These are phyloP conservation scores for Tinospora cordifolia DNA, from an alignment of 164 flowering plant genomes.

Conservation along the genomic window DNA sequence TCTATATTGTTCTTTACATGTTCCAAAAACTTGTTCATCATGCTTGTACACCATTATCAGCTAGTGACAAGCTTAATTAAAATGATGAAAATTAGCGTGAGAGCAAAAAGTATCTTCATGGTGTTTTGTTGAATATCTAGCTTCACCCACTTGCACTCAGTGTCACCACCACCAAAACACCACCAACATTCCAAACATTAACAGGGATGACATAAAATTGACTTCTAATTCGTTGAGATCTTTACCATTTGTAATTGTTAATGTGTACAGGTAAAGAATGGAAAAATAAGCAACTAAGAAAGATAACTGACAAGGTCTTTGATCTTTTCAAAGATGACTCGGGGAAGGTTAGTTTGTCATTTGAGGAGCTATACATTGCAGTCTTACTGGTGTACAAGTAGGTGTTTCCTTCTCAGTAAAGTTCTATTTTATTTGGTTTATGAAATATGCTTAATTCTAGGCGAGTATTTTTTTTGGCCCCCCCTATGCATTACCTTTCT, in stretches of 20 bases:
- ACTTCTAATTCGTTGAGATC: neutral
- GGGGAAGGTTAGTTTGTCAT: constrained; percentile 48
- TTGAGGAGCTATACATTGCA: constrained; percentile 89
- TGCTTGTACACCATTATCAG: no score
- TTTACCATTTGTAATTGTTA: neutral
- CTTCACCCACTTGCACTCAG: no score
- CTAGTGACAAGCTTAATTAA: no score
- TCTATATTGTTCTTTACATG: no score
- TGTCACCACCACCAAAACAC: no score
- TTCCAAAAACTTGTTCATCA: no score
- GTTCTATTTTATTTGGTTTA: neutral
- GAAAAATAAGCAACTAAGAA: constrained; percentile 59
- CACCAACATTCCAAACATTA: no score
- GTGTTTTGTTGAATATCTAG: no score
- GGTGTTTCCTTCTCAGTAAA: neutral
- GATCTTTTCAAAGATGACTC: constrained; percentile 46
- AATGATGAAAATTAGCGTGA: no score
- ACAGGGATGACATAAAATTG: neutral
- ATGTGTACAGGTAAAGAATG: constrained; percentile 60
- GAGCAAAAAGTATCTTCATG: no score
- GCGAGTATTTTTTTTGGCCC: neutral
- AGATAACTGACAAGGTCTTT: constrained; percentile 58
- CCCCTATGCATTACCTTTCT: neutral
- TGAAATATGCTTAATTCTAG: neutral
- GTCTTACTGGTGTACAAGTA: constrained; percentile 87